A percentile compares a stretch with the other conserved stretches of the same genome.
Conservation (phyloP, 2,329 filamentous ascomycete genomes). For the Colletotrichum lini region DNA sequence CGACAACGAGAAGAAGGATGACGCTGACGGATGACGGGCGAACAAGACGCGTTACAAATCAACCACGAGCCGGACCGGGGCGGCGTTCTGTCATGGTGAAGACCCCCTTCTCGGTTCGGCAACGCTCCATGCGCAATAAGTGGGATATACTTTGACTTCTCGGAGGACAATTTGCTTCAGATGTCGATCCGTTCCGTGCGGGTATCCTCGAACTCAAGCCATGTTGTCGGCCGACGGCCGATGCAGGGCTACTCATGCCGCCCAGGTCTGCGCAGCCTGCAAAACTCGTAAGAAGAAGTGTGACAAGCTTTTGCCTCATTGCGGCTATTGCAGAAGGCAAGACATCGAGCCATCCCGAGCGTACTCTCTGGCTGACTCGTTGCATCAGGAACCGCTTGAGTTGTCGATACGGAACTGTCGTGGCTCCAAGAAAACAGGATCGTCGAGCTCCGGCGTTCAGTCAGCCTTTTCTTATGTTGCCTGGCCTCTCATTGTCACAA, state of each 20-base stretch:
- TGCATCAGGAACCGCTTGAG: not conserved
- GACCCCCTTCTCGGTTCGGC: not conserved
- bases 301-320: slow-evolving; percentile 37
- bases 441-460: not conserved
- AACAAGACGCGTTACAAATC: slow-evolving; percentile 24
- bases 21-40: not conserved
- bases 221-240: slow-evolving; percentile 3
- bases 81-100: not conserved
- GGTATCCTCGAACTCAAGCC: no score
- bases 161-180: no score
- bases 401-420: not conserved
- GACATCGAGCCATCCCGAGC: not conserved
- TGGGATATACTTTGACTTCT: no score
- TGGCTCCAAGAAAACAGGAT: not conserved
- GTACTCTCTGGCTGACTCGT: not conserved
- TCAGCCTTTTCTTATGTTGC: not conserved
- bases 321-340: slow-evolving; percentile 30
- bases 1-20: not conserved
- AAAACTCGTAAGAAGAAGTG: slow-evolving; percentile 41
- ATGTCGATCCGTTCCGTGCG: no score
- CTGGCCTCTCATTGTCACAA: not conserved
- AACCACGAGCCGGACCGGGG: not conserved
- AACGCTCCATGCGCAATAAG: not conserved
- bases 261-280: slow-evolving; percentile 36
- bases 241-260: not conserved